Base-by-base conservation (phyloP, 768 basidiomycete species). In the Pholiota conissans region DNA sequence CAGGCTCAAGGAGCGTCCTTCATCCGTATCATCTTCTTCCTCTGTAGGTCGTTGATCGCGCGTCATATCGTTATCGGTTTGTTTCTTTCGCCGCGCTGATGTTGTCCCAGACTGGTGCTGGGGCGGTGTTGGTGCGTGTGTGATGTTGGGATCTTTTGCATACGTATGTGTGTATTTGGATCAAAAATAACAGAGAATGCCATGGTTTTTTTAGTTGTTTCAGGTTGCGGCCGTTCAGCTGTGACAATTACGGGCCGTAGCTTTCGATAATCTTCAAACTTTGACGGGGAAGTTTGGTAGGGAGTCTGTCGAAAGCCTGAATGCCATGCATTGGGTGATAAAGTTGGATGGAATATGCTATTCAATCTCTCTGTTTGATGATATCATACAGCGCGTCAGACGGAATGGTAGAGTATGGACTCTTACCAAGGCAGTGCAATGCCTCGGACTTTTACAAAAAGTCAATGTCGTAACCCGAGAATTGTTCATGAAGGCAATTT, bases 1-100 rank as follows among this genome's bases (percentile, higher is more conserved):
- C 42, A 64, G 62, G 49, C 60, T 69, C 56, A 69, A 68, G 62
- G 68, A 69, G 52, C 58, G 68, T 52, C 65, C 68, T 45, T 55
- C 68, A n/a, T 69, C 68, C 22, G 54, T 64, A 28, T 68, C 68
- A 18, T 63, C 62, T 24, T 50, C 62, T 9, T 52, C 61, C 2
- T 35, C 57, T 3, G 56, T 52, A n/a, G 55, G 42, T 29, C 58
- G 55, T 49, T 57, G 45, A 27, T 56, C 57, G 27, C 34, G 16
- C 32, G 28, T 53, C 18, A 10, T 13, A 28, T 27, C 22, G 27
- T 53, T 50, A 35, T 50, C 49, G 49, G 49, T 50, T 24, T 7
- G 11, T 20, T 32, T 10, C 37, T 49, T 34, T 52, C 46, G 51
- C 51, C 45, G 57, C 50, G 1, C 42, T 29, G 37, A 42, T 42